Evolutionary conservation across 768 basidiomycete genomes (phyloP).

Genomic region (Mycena maculata): DNA sequence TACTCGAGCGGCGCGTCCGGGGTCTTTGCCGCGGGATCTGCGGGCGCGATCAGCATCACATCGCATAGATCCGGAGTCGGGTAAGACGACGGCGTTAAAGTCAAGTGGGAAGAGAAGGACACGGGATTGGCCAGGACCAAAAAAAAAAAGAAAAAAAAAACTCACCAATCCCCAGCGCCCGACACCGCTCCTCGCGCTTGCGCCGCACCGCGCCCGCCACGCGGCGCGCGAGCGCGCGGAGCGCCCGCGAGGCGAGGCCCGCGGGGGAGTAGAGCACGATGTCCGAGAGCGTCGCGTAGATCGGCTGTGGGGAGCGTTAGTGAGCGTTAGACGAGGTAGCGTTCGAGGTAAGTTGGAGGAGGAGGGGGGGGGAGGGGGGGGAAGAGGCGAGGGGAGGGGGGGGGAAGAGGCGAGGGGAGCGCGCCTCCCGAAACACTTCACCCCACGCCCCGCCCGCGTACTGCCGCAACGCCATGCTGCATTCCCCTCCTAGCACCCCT

Average conservation of each 20-base stretch:
- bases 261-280: conserved; percentile 88
- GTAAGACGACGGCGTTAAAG: too few species aligned
- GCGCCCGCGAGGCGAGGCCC: conserved; percentile 64
- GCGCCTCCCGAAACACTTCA: too few species aligned
- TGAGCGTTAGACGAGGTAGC: not conserved
- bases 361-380: not conserved
- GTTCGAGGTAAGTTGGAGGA: not conserved
- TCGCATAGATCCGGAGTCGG: too few species aligned
- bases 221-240: conserved; percentile 70
- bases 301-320: conserved; percentile 60
- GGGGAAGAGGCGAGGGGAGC: conserved; percentile 22
- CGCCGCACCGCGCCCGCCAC: conserved; percentile 72
- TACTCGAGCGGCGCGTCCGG: conserved; percentile 61
- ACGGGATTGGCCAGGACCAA: too few species aligned
- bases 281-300: conserved; percentile 90
- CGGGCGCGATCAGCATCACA: not conserved
- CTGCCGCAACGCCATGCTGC: too few species aligned
- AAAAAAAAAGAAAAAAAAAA: not conserved
- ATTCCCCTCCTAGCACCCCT: too few species aligned
- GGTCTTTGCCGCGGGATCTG: conserved; percentile 29
- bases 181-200: conserved; percentile 63
- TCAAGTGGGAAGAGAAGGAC: not conserved
- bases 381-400: conserved; percentile 14
- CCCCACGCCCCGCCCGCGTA: too few species aligned
- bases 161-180: conserved; percentile 24